Conservation (phyloP, 1,284 basidiomycete genomes). For the Erythrobasidium hasegawianum region DNA sequence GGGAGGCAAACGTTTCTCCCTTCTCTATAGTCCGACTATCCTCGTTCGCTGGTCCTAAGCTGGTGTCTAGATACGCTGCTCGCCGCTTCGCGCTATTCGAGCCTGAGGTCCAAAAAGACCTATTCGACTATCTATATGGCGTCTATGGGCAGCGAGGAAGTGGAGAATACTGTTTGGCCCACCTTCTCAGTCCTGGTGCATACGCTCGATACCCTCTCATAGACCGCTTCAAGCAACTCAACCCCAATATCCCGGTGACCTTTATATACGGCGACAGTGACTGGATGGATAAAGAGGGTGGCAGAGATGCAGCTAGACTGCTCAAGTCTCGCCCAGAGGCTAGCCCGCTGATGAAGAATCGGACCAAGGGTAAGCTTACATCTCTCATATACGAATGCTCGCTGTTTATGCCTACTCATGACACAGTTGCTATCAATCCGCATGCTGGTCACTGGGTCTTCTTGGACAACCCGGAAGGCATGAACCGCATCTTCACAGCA, state of each 20-base stretch:
- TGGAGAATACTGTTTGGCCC: constrained; percentile 81
- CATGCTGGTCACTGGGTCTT: constrained; percentile 35
- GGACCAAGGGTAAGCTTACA: constrained; percentile 1
- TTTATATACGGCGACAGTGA: constrained; percentile 36
- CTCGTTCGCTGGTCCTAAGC: constrained; percentile 57
- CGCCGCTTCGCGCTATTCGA: constrained; percentile 20
- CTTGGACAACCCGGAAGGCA: constrained; percentile 29
- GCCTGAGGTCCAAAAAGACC: constrained; percentile 24
- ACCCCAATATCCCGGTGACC: constrained; percentile 44
- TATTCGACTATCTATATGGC: constrained; percentile 53
- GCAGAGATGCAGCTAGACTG: constrained; percentile 13
- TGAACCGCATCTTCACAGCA: constrained; percentile 22
- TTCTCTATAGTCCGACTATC: constrained; percentile 68
- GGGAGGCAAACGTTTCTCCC: constrained; percentile 46
- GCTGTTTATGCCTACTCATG: no score
- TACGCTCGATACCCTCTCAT: constrained; percentile 79
- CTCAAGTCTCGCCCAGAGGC: constrained; percentile 31
- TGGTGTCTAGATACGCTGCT: constrained; percentile 55
- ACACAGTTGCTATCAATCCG: constrained; percentile 14
- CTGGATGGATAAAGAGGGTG: constrained; percentile 38
- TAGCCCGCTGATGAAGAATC: neutral
- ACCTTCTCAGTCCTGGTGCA: constrained; percentile 81
- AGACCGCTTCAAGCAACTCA: constrained; percentile 67
- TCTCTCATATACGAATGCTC: no score
- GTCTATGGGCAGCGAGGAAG: constrained; percentile 85